These are phyloP conservation scores for Exophiala viscosa DNA, from an alignment of 2,329 filamentous ascomycete species.

Conservation along the genomic window DNA sequence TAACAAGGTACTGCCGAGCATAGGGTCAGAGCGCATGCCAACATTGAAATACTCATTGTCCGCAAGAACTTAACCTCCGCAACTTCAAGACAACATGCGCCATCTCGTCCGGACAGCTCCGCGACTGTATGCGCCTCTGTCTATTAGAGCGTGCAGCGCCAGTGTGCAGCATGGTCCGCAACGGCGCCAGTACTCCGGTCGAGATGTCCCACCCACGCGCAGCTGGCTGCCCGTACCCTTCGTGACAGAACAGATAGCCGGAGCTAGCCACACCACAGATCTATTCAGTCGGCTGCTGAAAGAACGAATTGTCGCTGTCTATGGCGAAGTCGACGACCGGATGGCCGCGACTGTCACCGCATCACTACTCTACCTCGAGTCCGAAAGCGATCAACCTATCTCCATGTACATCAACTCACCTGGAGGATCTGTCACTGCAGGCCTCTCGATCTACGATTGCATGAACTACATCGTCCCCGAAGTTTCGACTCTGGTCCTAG, in stretches of 20 bases:
- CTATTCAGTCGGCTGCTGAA: constrained; percentile 78
- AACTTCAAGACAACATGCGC: constrained; percentile 14
- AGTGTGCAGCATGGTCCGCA: constrained; percentile 6
- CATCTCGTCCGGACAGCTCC: constrained; percentile 12
- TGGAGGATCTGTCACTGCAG: constrained; percentile 84
- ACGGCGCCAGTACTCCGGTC: constrained; percentile 9
- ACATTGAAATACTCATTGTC: neutral
- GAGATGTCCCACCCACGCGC: neutral
- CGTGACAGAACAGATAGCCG: constrained; percentile 26
- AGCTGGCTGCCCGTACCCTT: constrained; percentile 19
- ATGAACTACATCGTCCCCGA: constrained; percentile 95
- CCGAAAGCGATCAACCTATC: constrained; percentile 82
- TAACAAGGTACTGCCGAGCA: too few relatives aligned
- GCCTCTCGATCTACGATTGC: constrained; percentile 92
- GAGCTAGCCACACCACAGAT: constrained; percentile 55
- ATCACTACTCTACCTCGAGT: constrained; percentile 95
- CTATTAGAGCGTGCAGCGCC: neutral
- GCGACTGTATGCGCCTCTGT: constrained; percentile 8
- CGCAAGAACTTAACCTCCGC: constrained; percentile 9
- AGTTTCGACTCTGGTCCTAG: constrained; percentile 91
- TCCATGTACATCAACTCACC: constrained; percentile 98
- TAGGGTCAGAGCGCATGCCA: neutral
- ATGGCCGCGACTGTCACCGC: constrained; percentile 92
- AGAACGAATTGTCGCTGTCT: constrained; percentile 42
- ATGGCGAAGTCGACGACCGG: constrained; percentile 61